A percentile compares a stretch with the other conserved stretches of the same genome.
These are phyloP conservation scores for Nannizziopsis barbatae DNA, from an alignment of 2,329 filamentous ascomycete genomes.

Conservation along the genomic window DNA sequence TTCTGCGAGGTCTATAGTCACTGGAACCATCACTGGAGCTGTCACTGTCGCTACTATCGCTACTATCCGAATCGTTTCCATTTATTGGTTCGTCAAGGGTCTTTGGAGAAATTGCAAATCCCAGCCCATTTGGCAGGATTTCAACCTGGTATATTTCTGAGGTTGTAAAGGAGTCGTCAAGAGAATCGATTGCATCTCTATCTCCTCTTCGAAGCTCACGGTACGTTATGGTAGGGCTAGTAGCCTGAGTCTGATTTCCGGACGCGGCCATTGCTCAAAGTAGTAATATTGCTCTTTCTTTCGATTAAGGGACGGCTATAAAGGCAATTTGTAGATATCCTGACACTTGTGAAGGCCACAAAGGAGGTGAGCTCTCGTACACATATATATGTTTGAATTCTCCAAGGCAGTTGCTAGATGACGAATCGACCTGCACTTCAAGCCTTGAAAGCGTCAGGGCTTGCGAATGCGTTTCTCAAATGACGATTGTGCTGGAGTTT, in stretches of 20 bases:
- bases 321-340: too few species aligned
- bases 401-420: neutral
- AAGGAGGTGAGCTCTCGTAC: too few species aligned
- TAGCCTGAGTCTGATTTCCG: neutral
- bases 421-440: neutral
- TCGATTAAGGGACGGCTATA: too few species aligned
- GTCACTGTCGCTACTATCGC: neutral
- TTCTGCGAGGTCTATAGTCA: neutral
- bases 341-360: too few species aligned
- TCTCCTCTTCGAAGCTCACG: neutral
- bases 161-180: constrained; percentile 10
- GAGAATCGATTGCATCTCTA: neutral
- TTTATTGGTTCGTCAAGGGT: neutral
- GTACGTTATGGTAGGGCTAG: neutral
- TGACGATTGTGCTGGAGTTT: neutral
- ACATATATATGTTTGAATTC: neutral
- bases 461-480: neutral
- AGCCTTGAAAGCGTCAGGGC: neutral
- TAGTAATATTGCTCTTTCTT: too few species aligned
- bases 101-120: neutral
- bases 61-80: constrained; percentile 1
- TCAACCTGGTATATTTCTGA: neutral
- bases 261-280: neutral
- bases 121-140: neutral
- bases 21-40: neutral